Evolutionary conservation across 768 basidiomycete genomes (phyloP), one percentile per base, ranked within the genome.

Genomic region (Clitopilus hobsonii): DNA sequence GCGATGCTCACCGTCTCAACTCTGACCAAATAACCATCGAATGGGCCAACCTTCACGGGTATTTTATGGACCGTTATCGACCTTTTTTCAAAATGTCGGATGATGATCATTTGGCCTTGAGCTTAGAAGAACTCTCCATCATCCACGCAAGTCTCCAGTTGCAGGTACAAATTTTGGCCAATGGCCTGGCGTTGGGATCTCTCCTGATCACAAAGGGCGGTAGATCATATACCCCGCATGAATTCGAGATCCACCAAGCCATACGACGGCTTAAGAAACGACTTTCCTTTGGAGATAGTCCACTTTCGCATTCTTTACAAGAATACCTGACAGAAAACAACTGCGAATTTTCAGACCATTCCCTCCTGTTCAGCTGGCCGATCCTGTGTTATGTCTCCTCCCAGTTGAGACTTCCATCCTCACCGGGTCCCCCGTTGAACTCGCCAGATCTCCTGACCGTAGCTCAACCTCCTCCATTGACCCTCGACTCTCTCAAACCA

Each of bases 121-220:
- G 79, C 23, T 84, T 82, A 60, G 91, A 94, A 72, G 90, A 92
- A 60, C 64, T 89, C 5, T 80, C 86, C 0, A 74, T 88, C 6
- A 73, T 81, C 50, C 75, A 77, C 57, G 76, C 81, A 18, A 70
- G 75, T n/a, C 69, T 91, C 5, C 86, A 83, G 77, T 80, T 73
- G 1, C 89, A 93, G 61, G 64, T 84, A 20, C 83, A 88, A 55
- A 76, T 91, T 20, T 67, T 91, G 36, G 74, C 74, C 32, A 85
- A 83, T 59, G 91, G 91, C 1, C 60, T 91, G 13, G 78, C 80
- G 0, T 68, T 84, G 28, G 85, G 88, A 11, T 83, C 89, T 3
- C 70, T 92, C 51, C 74, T 83, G n/a, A 65, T 90, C 27, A 64
- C 71, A 3, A 70, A 76, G 27, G 58, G 68, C 26, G 70, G 68